Conservation (phyloP, 192 early-diverging fungal species). For the Allomyces macrogynus region DNA sequence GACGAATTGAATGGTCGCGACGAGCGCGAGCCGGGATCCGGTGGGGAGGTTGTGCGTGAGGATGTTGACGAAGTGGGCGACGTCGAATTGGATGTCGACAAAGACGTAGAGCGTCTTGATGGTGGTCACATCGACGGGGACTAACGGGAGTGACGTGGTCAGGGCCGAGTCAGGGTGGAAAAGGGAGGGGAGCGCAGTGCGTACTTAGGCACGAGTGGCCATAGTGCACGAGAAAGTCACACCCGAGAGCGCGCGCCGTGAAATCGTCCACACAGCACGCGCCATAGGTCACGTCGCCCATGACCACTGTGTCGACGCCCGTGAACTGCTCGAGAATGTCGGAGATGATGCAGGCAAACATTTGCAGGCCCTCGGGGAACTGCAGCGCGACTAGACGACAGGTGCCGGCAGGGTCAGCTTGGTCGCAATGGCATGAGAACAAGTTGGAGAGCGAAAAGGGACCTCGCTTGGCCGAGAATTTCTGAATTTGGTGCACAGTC, state of each 20-base stretch:
- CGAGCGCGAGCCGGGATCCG: constrained; percentile 49
- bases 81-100: constrained; percentile 95
- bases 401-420: background rate
- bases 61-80: constrained; percentile 76
- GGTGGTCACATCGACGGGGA: constrained; percentile 82
- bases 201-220: constrained; percentile 83
- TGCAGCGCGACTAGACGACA: constrained; percentile 66
- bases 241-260: constrained; percentile 72
- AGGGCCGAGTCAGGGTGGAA: background rate
- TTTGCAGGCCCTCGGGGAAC: constrained; percentile 88
- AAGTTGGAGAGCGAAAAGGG: background rate
- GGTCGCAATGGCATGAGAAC: too few species aligned
- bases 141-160: constrained; percentile 11
- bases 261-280: constrained; percentile 98
- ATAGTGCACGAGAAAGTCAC: constrained; percentile 97
- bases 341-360: constrained; percentile 79
- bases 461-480: constrained; percentile 53
- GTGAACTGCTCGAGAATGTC: constrained; percentile 83
- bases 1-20: constrained; percentile 90
- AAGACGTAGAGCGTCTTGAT: constrained; percentile 96
- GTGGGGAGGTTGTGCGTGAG: constrained; percentile 65
- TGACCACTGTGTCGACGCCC: constrained; percentile 74
- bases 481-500: constrained; percentile 70
- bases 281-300: constrained; percentile 98
- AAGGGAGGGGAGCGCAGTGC: constrained; percentile 2